Conservation (phyloP, 371 early-diverging fungal species). For the Smittium culicis region DNA sequence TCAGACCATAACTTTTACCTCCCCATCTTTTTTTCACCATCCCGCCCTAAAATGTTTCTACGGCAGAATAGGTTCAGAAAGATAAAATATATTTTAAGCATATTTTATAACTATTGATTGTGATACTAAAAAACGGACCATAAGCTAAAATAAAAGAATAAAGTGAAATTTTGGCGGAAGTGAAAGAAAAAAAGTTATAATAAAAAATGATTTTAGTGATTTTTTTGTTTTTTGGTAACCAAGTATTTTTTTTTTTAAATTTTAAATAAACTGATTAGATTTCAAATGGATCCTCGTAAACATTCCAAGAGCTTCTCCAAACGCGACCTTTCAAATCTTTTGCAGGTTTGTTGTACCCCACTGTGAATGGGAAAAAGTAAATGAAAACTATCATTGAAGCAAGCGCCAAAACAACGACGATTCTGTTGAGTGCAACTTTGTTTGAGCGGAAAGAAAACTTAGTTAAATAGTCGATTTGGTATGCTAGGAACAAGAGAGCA, state of each 20-base stretch:
- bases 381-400: conserved; percentile 40
- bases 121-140: too few species aligned
- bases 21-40: too few species aligned
- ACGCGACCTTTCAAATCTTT: conserved; percentile 32
- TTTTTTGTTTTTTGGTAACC: neutral
- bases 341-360: conserved; percentile 64
- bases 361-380: conserved; percentile 68
- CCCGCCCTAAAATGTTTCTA: too few species aligned
- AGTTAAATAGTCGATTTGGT: conserved; percentile 56
- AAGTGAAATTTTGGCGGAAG: too few species aligned
- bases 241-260: neutral
- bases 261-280: conserved; percentile 8
- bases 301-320: conserved; percentile 46
- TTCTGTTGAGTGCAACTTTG: conserved; percentile 6
- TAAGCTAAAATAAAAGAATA: too few species aligned
- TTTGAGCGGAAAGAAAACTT: conserved; percentile 16
- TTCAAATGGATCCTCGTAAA: conserved; percentile 27
- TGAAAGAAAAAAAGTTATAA: too few species aligned
- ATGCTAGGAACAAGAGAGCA: conserved; percentile 60
- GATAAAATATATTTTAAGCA: too few species aligned
- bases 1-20: too few species aligned
- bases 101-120: too few species aligned
- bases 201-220: too few species aligned
- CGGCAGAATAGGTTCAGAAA: too few species aligned
- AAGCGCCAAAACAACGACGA: conserved; percentile 34